Evolutionary conservation across 768 basidiomycete genomes (phyloP).

Genomic region (Piloderma croceum): DNA sequence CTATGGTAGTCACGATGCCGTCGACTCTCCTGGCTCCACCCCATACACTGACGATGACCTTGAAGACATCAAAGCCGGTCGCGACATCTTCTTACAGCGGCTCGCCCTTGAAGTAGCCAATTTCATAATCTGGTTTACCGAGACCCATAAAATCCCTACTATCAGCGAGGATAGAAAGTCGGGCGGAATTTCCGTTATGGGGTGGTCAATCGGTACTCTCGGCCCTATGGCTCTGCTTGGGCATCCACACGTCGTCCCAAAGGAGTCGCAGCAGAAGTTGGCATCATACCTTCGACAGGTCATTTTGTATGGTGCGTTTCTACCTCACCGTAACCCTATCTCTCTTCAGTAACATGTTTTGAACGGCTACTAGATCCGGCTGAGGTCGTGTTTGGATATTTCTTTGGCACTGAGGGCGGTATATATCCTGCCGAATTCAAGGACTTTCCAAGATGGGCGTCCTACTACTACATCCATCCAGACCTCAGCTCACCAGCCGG

Average conservation of each 20-base stretch:
- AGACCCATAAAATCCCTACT: slow-evolving; percentile 22
- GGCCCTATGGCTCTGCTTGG: slow-evolving; percentile 26
- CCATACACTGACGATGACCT: slow-evolving; percentile 29
- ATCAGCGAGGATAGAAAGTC: slow-evolving; percentile 19
- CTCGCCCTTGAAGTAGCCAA: slow-evolving; percentile 21
- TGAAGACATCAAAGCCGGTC: slow-evolving; percentile 22
- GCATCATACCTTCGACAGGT: slow-evolving; percentile 27
- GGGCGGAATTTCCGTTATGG: slow-evolving; percentile 34
- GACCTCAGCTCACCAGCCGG: slow-evolving; percentile 9
- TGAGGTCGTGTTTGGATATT: slow-evolving; percentile 17
- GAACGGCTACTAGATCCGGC: slow-evolving; percentile 23
- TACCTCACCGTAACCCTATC: background rate
- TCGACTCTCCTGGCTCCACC: slow-evolving; percentile 30
- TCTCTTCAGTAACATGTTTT: slow-evolving; percentile 26
- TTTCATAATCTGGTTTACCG: slow-evolving; percentile 26
- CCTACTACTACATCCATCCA: slow-evolving; percentile 10
- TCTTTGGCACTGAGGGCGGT: slow-evolving; percentile 14
- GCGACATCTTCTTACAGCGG: slow-evolving; percentile 22
- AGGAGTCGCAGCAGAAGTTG: slow-evolving; percentile 18
- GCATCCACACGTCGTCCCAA: slow-evolving; percentile 18
- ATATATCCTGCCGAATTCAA: slow-evolving; percentile 3
- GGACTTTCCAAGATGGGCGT: slow-evolving; percentile 8
- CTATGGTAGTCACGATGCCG: no score
- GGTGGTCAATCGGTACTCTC: slow-evolving; percentile 35
- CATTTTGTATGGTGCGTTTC: slow-evolving; percentile 27